Evolutionary conservation across 345 rosid species (phyloP).

Genomic region (Aethionema arabicum): DNA sequence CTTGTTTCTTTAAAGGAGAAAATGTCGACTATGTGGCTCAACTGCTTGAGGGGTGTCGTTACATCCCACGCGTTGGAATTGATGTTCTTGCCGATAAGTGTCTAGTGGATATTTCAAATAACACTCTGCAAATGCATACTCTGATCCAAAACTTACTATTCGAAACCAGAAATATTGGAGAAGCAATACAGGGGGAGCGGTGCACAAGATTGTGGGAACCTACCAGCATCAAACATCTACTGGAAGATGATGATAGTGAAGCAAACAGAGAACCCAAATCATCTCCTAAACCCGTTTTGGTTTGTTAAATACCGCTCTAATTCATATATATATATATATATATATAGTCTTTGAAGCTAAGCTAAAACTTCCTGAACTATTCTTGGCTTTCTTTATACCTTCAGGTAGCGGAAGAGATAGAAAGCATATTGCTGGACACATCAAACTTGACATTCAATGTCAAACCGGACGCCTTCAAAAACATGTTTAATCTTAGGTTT

Average conservation of each 20-base stretch:
- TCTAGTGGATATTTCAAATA: neutral
- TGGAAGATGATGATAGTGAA: conserved; percentile 15
- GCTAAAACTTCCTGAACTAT: neutral
- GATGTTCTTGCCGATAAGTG: conserved; percentile 33
- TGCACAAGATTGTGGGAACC: conserved; percentile 14
- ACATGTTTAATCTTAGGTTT: conserved; percentile 22
- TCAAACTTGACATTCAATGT: conserved; percentile 3
- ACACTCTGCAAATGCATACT: conserved; percentile 15
- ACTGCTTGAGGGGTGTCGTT: conserved; percentile 20
- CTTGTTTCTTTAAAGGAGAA: conserved; percentile 16
- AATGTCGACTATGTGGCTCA: conserved; percentile 11
- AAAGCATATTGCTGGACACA: conserved; percentile 18
- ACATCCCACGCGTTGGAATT: conserved; percentile 1
- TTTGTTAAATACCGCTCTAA: neutral
- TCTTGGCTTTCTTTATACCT: neutral
- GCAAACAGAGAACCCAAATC: neutral
- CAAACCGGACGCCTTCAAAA: neutral
- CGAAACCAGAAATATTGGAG: neutral
- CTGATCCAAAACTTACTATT: conserved; percentile 18
- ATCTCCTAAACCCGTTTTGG: neutral
- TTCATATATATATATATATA: neutral
- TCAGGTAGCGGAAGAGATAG: conserved; percentile 23
- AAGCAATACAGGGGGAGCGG: conserved; percentile 4
- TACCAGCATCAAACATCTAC: conserved; percentile 1
- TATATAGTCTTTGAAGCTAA: neutral